Conservation (phyloP, 2,329 filamentous ascomycete genomes). For the Fusarium protoensiforme region DNA sequence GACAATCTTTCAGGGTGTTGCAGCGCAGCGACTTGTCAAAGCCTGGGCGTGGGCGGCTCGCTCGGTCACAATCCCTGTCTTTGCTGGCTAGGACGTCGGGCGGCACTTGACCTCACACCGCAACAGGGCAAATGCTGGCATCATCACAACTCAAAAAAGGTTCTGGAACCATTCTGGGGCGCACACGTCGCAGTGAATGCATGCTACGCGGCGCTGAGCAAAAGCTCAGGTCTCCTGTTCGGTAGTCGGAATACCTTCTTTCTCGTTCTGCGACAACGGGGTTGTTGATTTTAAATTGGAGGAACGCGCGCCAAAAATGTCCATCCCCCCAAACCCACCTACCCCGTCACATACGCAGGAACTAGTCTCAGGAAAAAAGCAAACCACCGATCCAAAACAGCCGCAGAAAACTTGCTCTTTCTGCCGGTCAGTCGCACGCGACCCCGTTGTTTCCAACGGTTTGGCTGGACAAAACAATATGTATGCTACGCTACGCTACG, state of each 20-base stretch:
- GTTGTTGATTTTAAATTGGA: constrained; percentile 33
- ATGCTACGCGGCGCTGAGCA: background rate
- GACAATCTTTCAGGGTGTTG: constrained; percentile 35
- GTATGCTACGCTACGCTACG: background rate
- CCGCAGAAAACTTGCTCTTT: constrained; percentile 17
- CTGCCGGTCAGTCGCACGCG: background rate
- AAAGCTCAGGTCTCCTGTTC: background rate
- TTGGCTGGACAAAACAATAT: background rate
- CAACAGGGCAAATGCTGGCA: background rate
- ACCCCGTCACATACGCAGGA: constrained; percentile 13
- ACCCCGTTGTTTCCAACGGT: constrained; percentile 11
- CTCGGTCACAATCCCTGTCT: constrained; percentile 3
- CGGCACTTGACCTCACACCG: background rate
- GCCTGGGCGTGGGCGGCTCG: background rate
- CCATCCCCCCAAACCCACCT: constrained; percentile 22
- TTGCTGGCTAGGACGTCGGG: background rate
- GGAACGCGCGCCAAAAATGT: constrained; percentile 25
- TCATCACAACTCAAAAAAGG: background rate
- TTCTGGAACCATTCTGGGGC: constrained; percentile 9
- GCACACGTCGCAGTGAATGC: background rate
- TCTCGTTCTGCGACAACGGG: background rate
- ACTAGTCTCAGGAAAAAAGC: constrained; percentile 14
- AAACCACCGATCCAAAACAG: constrained; percentile 5
- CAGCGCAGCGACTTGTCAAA: constrained; percentile 23
- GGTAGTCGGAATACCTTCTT: constrained; percentile 13